Evolutionary conservation across 352 stramenopile genomes (phyloP).

Genomic region (Globisporangium paddicum): DNA sequence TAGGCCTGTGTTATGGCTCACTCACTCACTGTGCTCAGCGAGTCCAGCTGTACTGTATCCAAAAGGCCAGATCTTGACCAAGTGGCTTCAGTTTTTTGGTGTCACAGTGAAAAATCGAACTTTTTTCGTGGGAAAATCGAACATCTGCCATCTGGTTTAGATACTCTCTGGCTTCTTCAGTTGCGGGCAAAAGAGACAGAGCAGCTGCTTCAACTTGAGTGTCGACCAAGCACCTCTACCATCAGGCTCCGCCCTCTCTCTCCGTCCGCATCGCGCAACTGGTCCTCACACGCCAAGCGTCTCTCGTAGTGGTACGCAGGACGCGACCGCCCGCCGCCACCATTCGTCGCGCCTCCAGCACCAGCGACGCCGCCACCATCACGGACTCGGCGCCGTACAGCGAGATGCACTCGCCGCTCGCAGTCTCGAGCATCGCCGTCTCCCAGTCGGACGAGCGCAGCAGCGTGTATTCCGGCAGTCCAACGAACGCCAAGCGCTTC

Average conservation of each 20-base stretch:
- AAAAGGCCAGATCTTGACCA: too few relatives aligned
- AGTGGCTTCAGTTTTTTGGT: too few relatives aligned
- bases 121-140: constrained; percentile 1
- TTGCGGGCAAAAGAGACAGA: neutral
- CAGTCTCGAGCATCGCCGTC: constrained; percentile 65
- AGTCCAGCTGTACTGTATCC: too few relatives aligned
- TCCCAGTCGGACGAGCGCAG: constrained; percentile 32
- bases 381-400: constrained; percentile 2
- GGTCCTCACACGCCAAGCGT: too few relatives aligned
- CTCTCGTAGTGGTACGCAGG: neutral
- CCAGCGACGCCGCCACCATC: neutral
- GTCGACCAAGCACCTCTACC: too few relatives aligned
- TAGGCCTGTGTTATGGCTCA: too few relatives aligned
- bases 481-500: constrained; percentile 23
- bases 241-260: too few relatives aligned
- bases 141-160: neutral
- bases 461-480: constrained; percentile 9
- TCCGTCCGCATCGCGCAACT: too few relatives aligned
- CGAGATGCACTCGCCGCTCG: constrained; percentile 50
- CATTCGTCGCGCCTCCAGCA: neutral
- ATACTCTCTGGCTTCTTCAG: too few relatives aligned
- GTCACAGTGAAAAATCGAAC: too few relatives aligned
- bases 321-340: neutral
- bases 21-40: too few relatives aligned
- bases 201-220: neutral